Base-by-base conservation (phyloP, 2,329 filamentous ascomycete genomes). In the Calonectria pteridis region DNA sequence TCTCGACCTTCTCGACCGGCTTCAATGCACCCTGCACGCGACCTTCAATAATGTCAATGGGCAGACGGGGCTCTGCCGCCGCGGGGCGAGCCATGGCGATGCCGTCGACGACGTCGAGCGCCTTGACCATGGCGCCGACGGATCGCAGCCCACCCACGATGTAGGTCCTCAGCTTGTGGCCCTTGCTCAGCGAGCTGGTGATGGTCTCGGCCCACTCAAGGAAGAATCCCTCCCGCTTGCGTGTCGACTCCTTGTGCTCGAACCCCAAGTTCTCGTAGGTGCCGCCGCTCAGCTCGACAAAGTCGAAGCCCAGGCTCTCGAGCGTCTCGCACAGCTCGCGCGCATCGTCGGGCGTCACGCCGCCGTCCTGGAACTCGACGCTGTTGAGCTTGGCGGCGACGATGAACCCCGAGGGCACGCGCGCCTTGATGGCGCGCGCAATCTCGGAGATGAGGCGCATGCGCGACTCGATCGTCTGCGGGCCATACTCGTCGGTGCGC, bases 251-350 rank as follows among this genome's bases (percentile, higher is more conserved):
- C 72, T 88, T 85, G 81, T 90, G 87, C 1, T 77, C 77, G 75
- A 91, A 87, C 0, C 86, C 88, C 3, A 89, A 79, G 31, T 84
- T 80, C 83, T 92, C 88, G 78, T 91, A 91, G 0, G 90, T 92
- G 1, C 91, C 91, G 28, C 91, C 91, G 1, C 85, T 88, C 1
- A 93, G 84, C 82, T 93, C 91, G 7, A 93, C 88, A 78, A 91
- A 90, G 80, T 91, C 87, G 46, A 91, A 88, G 16, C 80, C 82
- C 71, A 88, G 85, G 29, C 83, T 77, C 75, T 91, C 88, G 1
- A 91, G 84, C 2, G 84, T 80, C 16, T 83, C 78, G 78, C 85
- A 87, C 43, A 91, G 82, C 64, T 88, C 83, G 29, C 83, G 84
- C 0, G 88, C 87, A 67, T 91, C 90, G 1, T 88, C 85, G 4